A percentile compares a stretch with the other conserved stretches of the same genome.
phyloP scores from a whole-genome alignment of 2,329 filamentous ascomycete genomes.

The Tolypocladium guangdongense region DNA sequence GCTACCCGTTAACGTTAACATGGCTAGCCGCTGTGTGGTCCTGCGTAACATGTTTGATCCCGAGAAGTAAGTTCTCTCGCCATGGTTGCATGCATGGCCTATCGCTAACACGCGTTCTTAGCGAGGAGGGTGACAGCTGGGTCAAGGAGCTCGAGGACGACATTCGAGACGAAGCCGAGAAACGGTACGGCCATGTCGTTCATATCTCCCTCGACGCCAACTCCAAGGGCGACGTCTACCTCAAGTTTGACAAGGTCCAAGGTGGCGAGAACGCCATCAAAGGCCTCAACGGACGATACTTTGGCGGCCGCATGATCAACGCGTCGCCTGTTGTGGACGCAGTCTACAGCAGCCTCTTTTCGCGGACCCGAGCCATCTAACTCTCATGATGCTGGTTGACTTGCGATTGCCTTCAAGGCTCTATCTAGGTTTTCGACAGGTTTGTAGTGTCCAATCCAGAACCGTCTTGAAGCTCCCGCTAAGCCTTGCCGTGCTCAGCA shows the following conservation, averaged over 20 bases:
- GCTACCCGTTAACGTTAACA: slow-evolving; percentile 75
- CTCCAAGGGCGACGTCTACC: slow-evolving; percentile 90
- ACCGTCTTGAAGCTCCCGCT: neutral
- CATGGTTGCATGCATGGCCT: neutral
- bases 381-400: slow-evolving; percentile 37
- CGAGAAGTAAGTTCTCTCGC: slow-evolving; percentile 57
- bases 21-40: slow-evolving; percentile 87
- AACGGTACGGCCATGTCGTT: slow-evolving; percentile 93
- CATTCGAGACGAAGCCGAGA: slow-evolving; percentile 82
- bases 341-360: slow-evolving; percentile 95
- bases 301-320: slow-evolving; percentile 85
- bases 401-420: slow-evolving; percentile 21
- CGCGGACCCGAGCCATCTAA: slow-evolving; percentile 72
- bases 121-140: slow-evolving; percentile 81
- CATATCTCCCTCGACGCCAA: slow-evolving; percentile 93
- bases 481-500: neutral
- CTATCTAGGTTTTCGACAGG: slow-evolving; percentile 37
- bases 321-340: slow-evolving; percentile 95
- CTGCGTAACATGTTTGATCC: slow-evolving; percentile 94
- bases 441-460: slow-evolving; percentile 16
- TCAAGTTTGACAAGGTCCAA: slow-evolving; percentile 94
- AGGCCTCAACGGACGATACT: slow-evolving; percentile 92
- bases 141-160: slow-evolving; percentile 90
- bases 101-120: slow-evolving; percentile 31
- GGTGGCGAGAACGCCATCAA: slow-evolving; percentile 97